Base-by-base conservation (phyloP, 768 basidiomycete genomes). In the Galerina sulciceps region DNA sequence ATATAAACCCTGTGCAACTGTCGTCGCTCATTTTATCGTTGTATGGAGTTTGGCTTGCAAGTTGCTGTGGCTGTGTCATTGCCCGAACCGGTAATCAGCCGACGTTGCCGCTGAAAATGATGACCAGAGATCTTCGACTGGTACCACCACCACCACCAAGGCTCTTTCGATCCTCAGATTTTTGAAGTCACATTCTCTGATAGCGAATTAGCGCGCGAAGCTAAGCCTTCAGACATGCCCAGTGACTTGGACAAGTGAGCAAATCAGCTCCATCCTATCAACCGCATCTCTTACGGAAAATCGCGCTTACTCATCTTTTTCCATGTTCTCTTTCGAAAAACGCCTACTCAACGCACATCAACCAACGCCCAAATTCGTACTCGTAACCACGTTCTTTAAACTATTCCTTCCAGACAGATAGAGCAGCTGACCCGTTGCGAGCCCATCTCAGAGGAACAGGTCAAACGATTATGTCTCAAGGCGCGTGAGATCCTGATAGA, bases 401-500 rank as follows among this genome's bases (percentile, higher is more conserved):
- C 26, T 31, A 31, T 58, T 50, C 20, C 23, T 46, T 58, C 11
- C 59, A 97, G 95, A 71, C 96, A 98, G 80, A 98, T 99, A 59
- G 93, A 89, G 63, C 95, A 96, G 71, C 86, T 99, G 49, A 85
- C 88, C 71, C 90, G 91, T 58, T 99, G 96, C 76, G 93, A 97
- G 67, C 91, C 91, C 57, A 96, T 99, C 67, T 92, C 94, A 23
- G 96, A 99, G 74, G 91, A 93, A 59, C 89, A 96, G 67, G 97
- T 99, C 63, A 98, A 97, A 71, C 83, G 91, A 65, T 83, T 99
- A 8, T 99, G 96, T 76, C 80, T 95, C 67, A 98, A 97, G 71
- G 97, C 97, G 22, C 85, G 95, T 57, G 97, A 99, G 77, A 96
- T 98, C 56, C 79, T 98, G 34, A 93, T 98, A 67, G 96, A 99